Conservation (phyloP, 2,329 filamentous ascomycete species). For the Magnaporthiopsis incrustans region DNA sequence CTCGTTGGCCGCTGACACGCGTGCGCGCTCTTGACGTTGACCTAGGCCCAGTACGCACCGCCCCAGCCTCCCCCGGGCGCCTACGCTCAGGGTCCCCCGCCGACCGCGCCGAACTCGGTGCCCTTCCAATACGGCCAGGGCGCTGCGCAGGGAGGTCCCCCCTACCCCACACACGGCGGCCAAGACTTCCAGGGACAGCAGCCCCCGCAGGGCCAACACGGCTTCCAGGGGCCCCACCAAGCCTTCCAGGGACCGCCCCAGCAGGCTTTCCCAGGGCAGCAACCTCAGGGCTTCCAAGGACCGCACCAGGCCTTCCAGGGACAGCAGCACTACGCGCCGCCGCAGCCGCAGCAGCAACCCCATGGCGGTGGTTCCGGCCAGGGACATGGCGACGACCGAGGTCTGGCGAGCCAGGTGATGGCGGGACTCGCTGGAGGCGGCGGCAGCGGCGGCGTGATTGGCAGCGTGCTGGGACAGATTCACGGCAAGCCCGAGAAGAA, state of each 20-base stretch:
- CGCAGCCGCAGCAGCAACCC: not conserved
- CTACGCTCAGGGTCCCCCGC: not conserved
- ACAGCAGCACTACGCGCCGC: not conserved
- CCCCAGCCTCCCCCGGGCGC: not conserved
- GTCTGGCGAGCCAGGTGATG: constrained; percentile 5
- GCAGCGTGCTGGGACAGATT: not conserved
- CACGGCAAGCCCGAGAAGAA: not conserved
- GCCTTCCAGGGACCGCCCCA: not conserved
- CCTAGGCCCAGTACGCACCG: not conserved
- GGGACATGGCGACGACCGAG: not conserved
- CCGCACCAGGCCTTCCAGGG: not conserved
- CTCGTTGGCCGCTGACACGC: not conserved
- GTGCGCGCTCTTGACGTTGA: too few relatives aligned
- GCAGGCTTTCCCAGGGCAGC: not conserved
- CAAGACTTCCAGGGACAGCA: not conserved
- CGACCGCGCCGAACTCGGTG: not conserved
- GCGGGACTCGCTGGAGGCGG: not conserved
- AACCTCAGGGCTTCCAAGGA: not conserved
- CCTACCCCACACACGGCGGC: not conserved
- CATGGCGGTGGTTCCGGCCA: not conserved
- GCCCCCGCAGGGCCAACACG: not conserved
- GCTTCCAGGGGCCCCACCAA: not conserved
- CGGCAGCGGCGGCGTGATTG: not conserved
- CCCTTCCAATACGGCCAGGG: not conserved
- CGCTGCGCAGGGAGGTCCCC: not conserved